Conservation (phyloP, 2,329 filamentous ascomycete species). For the Diaporthe sp. region DNA sequence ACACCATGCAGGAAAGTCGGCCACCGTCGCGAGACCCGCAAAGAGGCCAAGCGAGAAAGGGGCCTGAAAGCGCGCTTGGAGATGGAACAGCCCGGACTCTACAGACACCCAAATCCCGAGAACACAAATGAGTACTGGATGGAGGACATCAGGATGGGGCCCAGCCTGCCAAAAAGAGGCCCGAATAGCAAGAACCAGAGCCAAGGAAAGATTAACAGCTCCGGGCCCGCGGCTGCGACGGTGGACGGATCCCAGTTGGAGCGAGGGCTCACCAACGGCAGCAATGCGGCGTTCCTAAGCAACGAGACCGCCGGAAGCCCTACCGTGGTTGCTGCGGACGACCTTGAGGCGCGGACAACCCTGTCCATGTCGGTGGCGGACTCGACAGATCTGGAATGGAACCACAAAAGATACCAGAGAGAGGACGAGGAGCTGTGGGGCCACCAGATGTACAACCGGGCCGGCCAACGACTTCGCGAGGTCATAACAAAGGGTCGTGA, state of each 20-base stretch:
- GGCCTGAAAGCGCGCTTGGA: slow-evolving; percentile 75
- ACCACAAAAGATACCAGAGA: slow-evolving; percentile 83
- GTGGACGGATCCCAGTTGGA: slow-evolving; percentile 54
- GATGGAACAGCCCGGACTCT: slow-evolving; percentile 78
- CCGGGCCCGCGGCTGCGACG: slow-evolving; percentile 60
- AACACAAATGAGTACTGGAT: slow-evolving; percentile 91
- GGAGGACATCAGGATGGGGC: slow-evolving; percentile 88
- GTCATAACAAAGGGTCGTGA: slow-evolving; percentile 71
- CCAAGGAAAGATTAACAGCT: slow-evolving; percentile 71
- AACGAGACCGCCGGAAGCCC: slow-evolving; percentile 56
- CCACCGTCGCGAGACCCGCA: slow-evolving; percentile 77
- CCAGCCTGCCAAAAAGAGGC: slow-evolving; percentile 76
- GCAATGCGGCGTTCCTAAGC: slow-evolving; percentile 50
- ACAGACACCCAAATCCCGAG: slow-evolving; percentile 85
- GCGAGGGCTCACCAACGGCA: slow-evolving; percentile 44
- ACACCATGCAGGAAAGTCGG: slow-evolving; percentile 81
- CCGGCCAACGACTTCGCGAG: slow-evolving; percentile 69
- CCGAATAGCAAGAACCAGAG: slow-evolving; percentile 67
- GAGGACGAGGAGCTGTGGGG: slow-evolving; percentile 93
- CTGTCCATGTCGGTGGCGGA: slow-evolving; percentile 53
- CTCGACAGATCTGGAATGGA: slow-evolving; percentile 71
- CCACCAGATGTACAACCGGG: slow-evolving; percentile 62
- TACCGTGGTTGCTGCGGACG: slow-evolving; percentile 60
- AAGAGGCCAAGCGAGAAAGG: slow-evolving; percentile 77
- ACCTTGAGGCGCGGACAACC: slow-evolving; percentile 56